Percentiles rank a stretch among this genome's conserved stretches.
These are phyloP conservation scores for Trichoderma semiorbis DNA, from an alignment of 2,329 filamentous ascomycete genomes.

Conservation along the genomic window DNA sequence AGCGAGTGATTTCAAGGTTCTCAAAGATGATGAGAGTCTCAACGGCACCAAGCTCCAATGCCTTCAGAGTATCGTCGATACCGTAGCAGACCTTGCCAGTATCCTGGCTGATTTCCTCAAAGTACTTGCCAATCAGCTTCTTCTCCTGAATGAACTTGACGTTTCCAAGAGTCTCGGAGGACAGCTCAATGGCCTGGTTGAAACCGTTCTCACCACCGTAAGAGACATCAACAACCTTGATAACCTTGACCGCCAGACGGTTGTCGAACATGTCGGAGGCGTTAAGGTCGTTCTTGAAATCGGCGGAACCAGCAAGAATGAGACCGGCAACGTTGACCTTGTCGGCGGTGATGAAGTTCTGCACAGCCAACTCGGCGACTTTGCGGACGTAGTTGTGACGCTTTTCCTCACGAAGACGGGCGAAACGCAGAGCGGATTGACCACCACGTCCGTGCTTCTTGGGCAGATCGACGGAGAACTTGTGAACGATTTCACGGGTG, in stretches of 20 bases:
- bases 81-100: constrained; percentile 97
- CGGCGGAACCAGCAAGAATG: constrained; percentile 92
- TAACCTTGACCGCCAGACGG: constrained; percentile 89
- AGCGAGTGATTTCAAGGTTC: constrained; percentile 92
- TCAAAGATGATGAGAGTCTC: constrained; percentile 96
- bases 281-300: constrained; percentile 99
- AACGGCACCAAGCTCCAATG: constrained; percentile 88
- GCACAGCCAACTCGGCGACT: constrained; percentile 94
- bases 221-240: constrained; percentile 98
- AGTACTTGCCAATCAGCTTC: constrained; percentile 98
- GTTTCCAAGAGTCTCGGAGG: constrained; percentile 92
- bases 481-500: constrained; percentile 93
- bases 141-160: constrained; percentile 99
- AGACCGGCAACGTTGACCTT: constrained; percentile 97
- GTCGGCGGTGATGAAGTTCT: constrained; percentile 98
- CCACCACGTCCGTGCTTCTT: constrained; percentile 99
- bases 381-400: constrained; percentile 99
- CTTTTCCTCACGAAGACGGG: constrained; percentile 98
- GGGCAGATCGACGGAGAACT: constrained; percentile 96
- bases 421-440: constrained; percentile 98
- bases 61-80: constrained; percentile 96
- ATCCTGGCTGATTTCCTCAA: constrained; percentile 98
- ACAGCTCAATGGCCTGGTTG: constrained; percentile 97
- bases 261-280: constrained; percentile 95
- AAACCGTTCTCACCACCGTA: constrained; percentile 99